Percentiles rank a stretch among this genome's conserved stretches.
Conservation (phyloP, 306 rosid species). For the Fragaria vesca region DNA sequence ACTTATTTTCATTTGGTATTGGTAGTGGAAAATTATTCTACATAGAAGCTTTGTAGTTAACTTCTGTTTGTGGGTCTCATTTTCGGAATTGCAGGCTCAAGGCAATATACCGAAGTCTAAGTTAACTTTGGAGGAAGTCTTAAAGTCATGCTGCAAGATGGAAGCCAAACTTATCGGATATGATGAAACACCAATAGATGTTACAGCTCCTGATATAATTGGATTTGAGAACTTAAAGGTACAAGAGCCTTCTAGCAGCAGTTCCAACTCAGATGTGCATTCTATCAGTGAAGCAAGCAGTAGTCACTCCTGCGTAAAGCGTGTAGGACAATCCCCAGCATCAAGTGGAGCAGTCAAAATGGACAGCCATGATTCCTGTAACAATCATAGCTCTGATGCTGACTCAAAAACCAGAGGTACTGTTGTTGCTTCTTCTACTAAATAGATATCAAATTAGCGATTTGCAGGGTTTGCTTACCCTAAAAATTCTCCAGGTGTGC, state of each 20-base stretch:
- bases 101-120: constrained; percentile 57
- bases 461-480: constrained; percentile 6
- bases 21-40: neutral
- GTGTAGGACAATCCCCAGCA: constrained; percentile 24
- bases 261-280: constrained; percentile 25
- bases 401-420: constrained; percentile 47
- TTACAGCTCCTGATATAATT: constrained; percentile 19
- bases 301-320: constrained; percentile 20
- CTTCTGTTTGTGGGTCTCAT: constrained; percentile 3
- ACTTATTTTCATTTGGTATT: neutral
- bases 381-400: constrained; percentile 25
- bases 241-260: constrained; percentile 29
- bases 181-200: constrained; percentile 66
- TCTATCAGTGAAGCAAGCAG: constrained; percentile 14
- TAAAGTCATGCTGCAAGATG: constrained; percentile 53
- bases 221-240: constrained; percentile 17
- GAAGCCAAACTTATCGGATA: constrained; percentile 80
- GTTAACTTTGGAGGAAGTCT: constrained; percentile 60
- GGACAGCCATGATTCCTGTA: constrained; percentile 16
- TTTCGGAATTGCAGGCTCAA: constrained; percentile 52
- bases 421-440: neutral
- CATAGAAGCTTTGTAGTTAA: neutral
- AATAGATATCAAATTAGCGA: constrained; percentile 13
- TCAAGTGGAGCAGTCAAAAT: constrained; percentile 7
- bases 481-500: constrained; percentile 35